A percentile compares a stretch with the other conserved stretches of the same genome.
phyloP scores from a whole-genome alignment of 192 early-diverging fungal species.

The Dimargaris cristalligena region DNA sequence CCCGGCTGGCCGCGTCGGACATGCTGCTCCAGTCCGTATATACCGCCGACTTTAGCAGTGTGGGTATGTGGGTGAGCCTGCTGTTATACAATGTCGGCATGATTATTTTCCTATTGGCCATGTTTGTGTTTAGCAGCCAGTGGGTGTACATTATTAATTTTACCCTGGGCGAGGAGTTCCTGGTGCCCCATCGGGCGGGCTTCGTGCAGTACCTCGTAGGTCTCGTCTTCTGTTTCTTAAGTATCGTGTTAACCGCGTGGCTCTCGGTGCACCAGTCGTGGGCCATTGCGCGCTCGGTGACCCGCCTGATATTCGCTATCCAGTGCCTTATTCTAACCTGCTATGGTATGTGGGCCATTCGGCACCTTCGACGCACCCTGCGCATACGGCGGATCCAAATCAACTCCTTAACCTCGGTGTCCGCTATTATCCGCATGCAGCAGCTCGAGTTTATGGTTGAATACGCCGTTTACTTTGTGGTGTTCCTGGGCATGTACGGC shows the following conservation, averaged over 20 bases:
- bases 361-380: constrained; percentile 1
- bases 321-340: background rate
- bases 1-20: background rate
- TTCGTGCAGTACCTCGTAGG: background rate
- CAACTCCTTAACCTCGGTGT: constrained; percentile 6
- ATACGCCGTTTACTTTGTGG: background rate
- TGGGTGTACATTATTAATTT: constrained; percentile 7
- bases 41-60: background rate
- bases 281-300: background rate
- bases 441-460: constrained; percentile 10
- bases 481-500: background rate
- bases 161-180: constrained; percentile 7
- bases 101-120: background rate
- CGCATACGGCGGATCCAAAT: constrained; percentile 5
- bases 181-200: background rate
- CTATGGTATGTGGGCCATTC: constrained; percentile 4
- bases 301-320: background rate
- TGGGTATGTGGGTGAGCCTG: background rate
- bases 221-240: background rate
- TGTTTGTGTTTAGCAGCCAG: background rate
- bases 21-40: background rate
- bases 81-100: background rate
- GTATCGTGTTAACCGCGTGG: constrained; percentile 2
- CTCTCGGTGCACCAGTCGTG: background rate
- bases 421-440: constrained; percentile 11